Base-by-base conservation (phyloP, 176 grass and related monocot genomes). In the Miscanthus lutarioriparius region DNA sequence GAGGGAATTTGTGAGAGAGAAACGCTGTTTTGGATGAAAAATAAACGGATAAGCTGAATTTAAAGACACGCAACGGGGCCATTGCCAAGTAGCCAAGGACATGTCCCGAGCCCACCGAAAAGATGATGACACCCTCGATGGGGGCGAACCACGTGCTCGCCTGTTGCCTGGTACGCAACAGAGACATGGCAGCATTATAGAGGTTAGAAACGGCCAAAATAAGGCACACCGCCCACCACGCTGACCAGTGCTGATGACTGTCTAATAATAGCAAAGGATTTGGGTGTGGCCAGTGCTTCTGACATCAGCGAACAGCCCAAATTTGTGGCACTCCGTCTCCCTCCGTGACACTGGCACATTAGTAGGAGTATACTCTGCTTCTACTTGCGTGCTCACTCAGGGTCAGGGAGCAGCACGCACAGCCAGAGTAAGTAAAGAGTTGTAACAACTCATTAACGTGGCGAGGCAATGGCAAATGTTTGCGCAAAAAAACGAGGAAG, bases 81-180 rank as follows among this genome's bases (percentile, higher is more conserved):
- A n/a, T n/a, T 80, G 63, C 40, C 59, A 47, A 17, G 8, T 11
- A 16, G 27, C 16, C 13, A 67, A 81, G 45, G 47, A 81, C 51
- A 72, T 72, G 80, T 67, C 49, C 80, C 49, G 73, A 77, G 82
- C 43, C 82, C 62, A 84, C 71, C 28, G 16, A 76, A 82, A 84
- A 54, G 82, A 30, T 20, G 70, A 38, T 36, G 41, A 13, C 45
- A 23, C 66, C 78, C 64, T 81, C 78, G 61, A 67, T 20, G 81
- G 26, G 4, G 5, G 70, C 16, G 43, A 17, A 64, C 70, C 81
- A 49, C 65, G 81, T 83, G 38, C 58, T 65, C 82, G 30, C 22
- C 61, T 84, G 72, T 23, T 76, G 61, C 32, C 15, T 9, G 22
- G 65, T 10, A 15, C 5, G 43, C 82, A 54, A 37, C 72, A 54